Evolutionary conservation across 768 basidiomycete genomes (phyloP), one percentile per base, ranked within the genome.

Genomic region (Suillus paluster): DNA sequence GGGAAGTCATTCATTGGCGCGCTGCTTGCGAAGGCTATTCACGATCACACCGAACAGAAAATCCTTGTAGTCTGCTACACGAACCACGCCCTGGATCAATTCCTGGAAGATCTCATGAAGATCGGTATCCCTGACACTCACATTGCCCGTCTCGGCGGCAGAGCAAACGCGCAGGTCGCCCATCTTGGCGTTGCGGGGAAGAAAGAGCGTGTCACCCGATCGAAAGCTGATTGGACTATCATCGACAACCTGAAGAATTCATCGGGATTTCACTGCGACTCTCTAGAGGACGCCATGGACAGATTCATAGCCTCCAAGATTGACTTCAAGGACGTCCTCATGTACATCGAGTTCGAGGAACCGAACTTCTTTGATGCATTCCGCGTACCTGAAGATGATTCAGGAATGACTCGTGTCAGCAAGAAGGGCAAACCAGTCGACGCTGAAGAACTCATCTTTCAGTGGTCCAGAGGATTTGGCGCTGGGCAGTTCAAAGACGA

Each of bases 1-100:
- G 89, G 89, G 1, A 91, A 91, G 60, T 89, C 87, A 0, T 89
- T 89, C 68, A 85, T 90, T 23, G 89, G 89, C 0, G 86, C 86
- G 0, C 76, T 90, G 2, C 72, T 90, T 1, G 87, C 87, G 0
- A 90, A 89, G 65, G 74, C 81, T 4, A 71, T 89, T 5, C 81
- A 88, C 53, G 80, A 84, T 14, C 71, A 72, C 57, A 82, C 83
- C 0, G n/a, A 66, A 0, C 76, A 79, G 55, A 84, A 70, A 0
- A 89, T 91, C 27, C 81, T 90, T 6, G 87, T 90, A 1, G 85
- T 88, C 17, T 90, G 88, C 66, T 90, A 84, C 64, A 91, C 89
- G 1, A 91, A 91, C 61, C 89, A 91, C 49, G 89, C 89, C 0
- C 80, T 91, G 0, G 89, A 90, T 63, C 84, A 89, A 55, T 86